Base-by-base conservation (phyloP, 352 stramenopile species). In the Phytophthora melonis region DNA sequence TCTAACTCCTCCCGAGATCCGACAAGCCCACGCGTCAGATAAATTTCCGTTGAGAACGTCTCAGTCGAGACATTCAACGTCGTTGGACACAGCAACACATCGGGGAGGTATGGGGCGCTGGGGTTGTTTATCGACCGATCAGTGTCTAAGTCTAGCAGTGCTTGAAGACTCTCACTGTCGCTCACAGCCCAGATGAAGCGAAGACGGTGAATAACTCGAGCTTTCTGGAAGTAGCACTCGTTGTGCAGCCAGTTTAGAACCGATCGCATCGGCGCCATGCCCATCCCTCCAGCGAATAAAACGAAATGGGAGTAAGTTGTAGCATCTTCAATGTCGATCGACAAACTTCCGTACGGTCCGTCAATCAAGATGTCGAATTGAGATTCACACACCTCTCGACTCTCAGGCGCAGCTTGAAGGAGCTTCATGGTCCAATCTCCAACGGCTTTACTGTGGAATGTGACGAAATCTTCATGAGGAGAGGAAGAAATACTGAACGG, bases 401-500 rank as follows among this genome's bases (percentile, higher is more conserved):
- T 30, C 49, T 77, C 70, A 16, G 70, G 63, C 2, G 70, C 57
- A 19, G 64, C 21, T 66, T 66, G 19, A 56, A 75, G 52, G 0
- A 93, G 77, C 18, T 73, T 75, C 32, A 70, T 75, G 18, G 84
- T 93, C 87, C 87, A 92, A 52, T 92, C 84, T 23, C 84, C 87
- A 0, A 82, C 43, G 5, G 77, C 66, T 34, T 81, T 83, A 66
- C 93, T 82, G 54, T 90, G 83, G 54, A 95, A 80, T 1, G 71
- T 82, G 25, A 90, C 72, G 47, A 82, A 58, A 41, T 79, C 30
- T 78, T 95, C 84, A 18, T 81, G 68, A 0, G 88, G 88, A 2
- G 82, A 85, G 16, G 83, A 93, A 10, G 86, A 92, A 32, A 97
- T 84, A 7, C 83, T 93, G 67, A 95, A 97, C n/a, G 91, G 90